Evolutionary conservation across 768 basidiomycete genomes (phyloP).

Genomic region (Candolleomyces eurysporus): DNA sequence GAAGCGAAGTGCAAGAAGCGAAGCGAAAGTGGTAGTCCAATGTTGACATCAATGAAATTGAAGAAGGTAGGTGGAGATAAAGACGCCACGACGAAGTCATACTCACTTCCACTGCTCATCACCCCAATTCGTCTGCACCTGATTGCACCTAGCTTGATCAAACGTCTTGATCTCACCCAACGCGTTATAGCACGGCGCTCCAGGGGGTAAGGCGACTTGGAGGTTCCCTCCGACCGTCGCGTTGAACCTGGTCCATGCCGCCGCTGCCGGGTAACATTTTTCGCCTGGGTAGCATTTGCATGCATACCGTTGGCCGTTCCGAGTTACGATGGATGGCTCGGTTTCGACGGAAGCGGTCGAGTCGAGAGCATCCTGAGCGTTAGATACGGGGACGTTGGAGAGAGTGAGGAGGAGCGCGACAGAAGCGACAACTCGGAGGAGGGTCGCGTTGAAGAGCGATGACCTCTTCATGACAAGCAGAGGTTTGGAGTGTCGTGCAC

Average conservation of each 20-base stretch:
- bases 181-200: conserved; percentile 11
- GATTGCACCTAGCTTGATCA: background rate
- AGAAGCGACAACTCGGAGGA: too few species aligned
- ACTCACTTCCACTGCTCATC: conserved; percentile 11
- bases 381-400: too few species aligned
- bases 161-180: conserved; percentile 11
- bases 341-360: too few species aligned
- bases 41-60: background rate
- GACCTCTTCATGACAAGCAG: too few species aligned
- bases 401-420: too few species aligned
- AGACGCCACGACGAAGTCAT: too few species aligned
- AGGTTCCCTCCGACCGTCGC: conserved; percentile 12
- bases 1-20: background rate
- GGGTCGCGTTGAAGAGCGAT: too few species aligned
- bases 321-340: background rate
- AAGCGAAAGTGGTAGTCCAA: background rate
- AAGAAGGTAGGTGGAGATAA: background rate
- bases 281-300: conserved; percentile 15
- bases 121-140: background rate
- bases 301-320: conserved; percentile 1
- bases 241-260: conserved; percentile 8
- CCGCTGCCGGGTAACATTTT: conserved; percentile 2
- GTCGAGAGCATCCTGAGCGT: too few species aligned
- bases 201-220: conserved; percentile 8
- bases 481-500: too few species aligned